phyloP scores from a whole-genome alignment of 352 stramenopile species.

The Pythium myriotylum region DNA sequence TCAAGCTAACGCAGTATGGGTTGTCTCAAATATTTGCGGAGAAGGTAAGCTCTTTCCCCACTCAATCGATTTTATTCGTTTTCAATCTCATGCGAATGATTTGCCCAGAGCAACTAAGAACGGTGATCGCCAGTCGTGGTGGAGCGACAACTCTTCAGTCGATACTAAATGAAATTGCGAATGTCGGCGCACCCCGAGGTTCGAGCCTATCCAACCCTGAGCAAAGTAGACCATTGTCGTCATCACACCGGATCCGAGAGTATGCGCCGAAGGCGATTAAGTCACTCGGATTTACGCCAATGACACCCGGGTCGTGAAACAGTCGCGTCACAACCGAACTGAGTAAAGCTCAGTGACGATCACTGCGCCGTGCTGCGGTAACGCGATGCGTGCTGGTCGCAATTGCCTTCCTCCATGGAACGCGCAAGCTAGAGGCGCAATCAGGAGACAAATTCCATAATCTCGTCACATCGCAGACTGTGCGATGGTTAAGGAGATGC shows the following conservation, averaged over 20 bases:
- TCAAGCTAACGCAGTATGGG: slow-evolving; percentile 75
- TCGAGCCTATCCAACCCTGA: not conserved
- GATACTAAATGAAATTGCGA: slow-evolving; percentile 56
- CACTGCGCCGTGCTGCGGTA: no score
- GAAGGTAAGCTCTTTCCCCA: slow-evolving; percentile 39
- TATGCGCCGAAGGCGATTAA: slow-evolving; percentile 79
- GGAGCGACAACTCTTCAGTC: slow-evolving; percentile 63
- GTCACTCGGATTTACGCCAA: slow-evolving; percentile 58
- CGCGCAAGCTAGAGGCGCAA: no score
- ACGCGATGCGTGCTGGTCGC: no score
- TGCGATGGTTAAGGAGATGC: no score
- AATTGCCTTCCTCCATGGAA: no score
- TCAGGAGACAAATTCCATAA: no score
- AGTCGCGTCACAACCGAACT: no score
- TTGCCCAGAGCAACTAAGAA: slow-evolving; percentile 49
- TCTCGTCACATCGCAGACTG: no score
- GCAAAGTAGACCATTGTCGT: slow-evolving; percentile 46
- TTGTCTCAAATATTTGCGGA: slow-evolving; percentile 71
- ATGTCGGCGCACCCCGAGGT: not conserved
- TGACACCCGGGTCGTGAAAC: slow-evolving; percentile 20
- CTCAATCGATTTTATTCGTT: no score
- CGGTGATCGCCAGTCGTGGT: slow-evolving; percentile 50
- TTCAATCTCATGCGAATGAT: no score
- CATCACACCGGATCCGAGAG: slow-evolving; percentile 72
- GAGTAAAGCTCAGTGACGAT: no score